phyloP scores from a whole-genome alignment of 768 basidiomycete genomes.

The Boletus insuetus region DNA sequence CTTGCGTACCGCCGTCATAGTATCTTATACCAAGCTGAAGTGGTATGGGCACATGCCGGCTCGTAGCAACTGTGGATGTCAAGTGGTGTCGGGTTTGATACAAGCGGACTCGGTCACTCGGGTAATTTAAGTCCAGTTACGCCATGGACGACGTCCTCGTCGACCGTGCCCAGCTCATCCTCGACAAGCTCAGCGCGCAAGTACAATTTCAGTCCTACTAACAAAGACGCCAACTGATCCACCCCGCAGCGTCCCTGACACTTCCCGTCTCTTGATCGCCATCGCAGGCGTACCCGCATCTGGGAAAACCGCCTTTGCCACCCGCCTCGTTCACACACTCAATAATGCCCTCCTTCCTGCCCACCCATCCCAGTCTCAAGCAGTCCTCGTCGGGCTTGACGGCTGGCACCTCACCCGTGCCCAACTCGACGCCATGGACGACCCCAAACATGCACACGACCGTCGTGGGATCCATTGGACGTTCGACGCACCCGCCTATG shows the following conservation, averaged over 20 bases:
- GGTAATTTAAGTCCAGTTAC: no score
- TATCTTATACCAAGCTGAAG: no score
- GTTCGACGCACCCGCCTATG: conserved; percentile 75
- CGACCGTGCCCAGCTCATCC: conserved; percentile 38
- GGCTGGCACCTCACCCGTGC: conserved; percentile 89
- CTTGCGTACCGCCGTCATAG: no score
- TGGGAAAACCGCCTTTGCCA: conserved; percentile 80
- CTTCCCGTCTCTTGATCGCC: conserved; percentile 60
- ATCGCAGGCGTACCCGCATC: conserved; percentile 81
- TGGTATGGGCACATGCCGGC: no score
- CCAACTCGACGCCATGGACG: conserved; percentile 71
- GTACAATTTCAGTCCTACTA: conserved; percentile 1
- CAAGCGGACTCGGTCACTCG: no score
- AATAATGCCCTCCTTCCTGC: conserved; percentile 41
- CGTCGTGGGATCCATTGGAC: conserved; percentile 89
- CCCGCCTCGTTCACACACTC: conserved; percentile 49
- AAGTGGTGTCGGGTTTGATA: no score
- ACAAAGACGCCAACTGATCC: neutral
- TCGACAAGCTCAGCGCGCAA: conserved; percentile 40
- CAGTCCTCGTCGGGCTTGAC: conserved; percentile 76
- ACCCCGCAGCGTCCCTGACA: conserved; percentile 13
- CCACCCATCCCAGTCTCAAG: conserved; percentile 24
- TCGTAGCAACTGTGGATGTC: no score
- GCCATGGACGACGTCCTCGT: conserved; percentile 37
- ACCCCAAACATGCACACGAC: conserved; percentile 75